Base-by-base conservation (phyloP, 140 eudicot genomes). In the Artemisia princeps region DNA sequence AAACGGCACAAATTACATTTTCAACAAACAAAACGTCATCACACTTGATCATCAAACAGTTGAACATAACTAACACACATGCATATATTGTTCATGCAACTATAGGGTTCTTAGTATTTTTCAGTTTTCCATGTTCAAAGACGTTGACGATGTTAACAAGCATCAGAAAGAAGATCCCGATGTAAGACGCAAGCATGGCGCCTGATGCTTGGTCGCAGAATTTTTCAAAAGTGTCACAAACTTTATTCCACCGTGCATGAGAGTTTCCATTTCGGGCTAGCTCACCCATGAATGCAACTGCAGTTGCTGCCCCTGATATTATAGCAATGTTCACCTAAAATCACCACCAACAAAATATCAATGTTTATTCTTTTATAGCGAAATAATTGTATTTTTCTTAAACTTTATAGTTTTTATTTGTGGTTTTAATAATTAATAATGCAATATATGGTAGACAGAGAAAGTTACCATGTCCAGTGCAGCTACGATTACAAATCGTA, bases 201-300 rank as follows among this genome's bases (percentile, higher is more conserved):
- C 86, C 88, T 15, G 83, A 76, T 44, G 68, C 86, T 42, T 73
- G 94, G 81, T 81, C 76, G 26, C 97, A 90, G 45, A 37, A 90
- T 46, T 51, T 77, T 6, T 81, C 84, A 58, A 90, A 79, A 62
- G 77, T 87, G 84, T 90, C 86, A 53, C 97, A 90, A 0, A 85
- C 78, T 65, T 87, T 87, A 74, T 87, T 83, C 97, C 97, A 90
- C 60, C 89, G 82, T 12, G 97, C 94, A 66, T 90, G 97, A 0
- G 95, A 80, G 71, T 90, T 90, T 0, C 97, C 97, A 13, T 84
- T 55, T 70, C 89, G 74, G 8, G 90, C 97, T 8, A 90, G 65
- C 68, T 87, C 84, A 6, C 90, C 95, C 88, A 90, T 87, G 82
- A 87, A 90, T 2, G 83, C 86, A 40, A 90, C 87, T 72, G 95